Base-by-base conservation (phyloP, 371 early-diverging fungal genomes). In the Mortierella sp. region DNA sequence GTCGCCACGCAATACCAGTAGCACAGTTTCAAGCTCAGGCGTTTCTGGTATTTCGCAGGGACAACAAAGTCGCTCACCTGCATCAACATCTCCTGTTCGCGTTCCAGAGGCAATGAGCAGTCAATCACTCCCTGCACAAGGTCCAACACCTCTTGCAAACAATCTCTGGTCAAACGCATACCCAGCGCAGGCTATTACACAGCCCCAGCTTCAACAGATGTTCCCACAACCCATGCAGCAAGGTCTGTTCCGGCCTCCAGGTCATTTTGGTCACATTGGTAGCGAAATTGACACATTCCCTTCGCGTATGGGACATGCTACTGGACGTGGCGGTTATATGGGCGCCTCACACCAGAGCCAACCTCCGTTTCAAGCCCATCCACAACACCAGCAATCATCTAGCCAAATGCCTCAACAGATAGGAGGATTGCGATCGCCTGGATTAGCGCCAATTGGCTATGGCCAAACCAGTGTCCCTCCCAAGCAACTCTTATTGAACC, bases 391-490 rank as follows among this genome's bases (percentile, higher is more conserved):
- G 54, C 66, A 37, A 34, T 42, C 68, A 28, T 69, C 74, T 22
- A 60, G 3, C 19, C 73, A 57, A 43, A 10, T 60, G 28, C 64
- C 51, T 13, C 83, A 74, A 34, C 69, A 65, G 51, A 56, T 66
- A 42, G 72, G 68, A 19, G 72, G 75, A 12, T 19, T 80, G 64
- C 63, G 72, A 28, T 80, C 81, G 28, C 75, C 81, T 3, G 81
- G 81, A 8, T 23, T 75, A 22, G 61, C 68, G 15, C 72, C 81
- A 1, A 71, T 80, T 28, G 81, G 81, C 23, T 80, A 66, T 62
- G 72, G 75, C 2, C 75, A 74, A 31, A 34, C 26, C 31, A 58
- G 57, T 15, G 73, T 63, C 6, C 62, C 79, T 32, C 8, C 61
- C 19, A 73, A 73, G 37, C 73, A 77, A 13, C 35, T 79, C 1